Evolutionary conservation across 306 rosid genomes (phyloP).

Genomic region (Spatholobus suberectus): DNA sequence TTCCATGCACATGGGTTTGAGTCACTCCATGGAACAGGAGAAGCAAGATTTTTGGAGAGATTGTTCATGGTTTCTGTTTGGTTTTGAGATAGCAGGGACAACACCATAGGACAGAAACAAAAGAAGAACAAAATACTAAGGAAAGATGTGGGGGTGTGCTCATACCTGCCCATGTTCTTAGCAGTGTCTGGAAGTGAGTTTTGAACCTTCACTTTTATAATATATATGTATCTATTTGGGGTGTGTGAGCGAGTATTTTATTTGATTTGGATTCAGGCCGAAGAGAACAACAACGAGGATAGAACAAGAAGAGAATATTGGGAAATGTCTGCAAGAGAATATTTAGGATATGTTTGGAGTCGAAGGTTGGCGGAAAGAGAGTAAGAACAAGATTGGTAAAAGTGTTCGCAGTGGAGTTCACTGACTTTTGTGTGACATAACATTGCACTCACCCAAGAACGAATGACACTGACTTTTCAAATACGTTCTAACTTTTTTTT

Average conservation of each 20-base stretch:
- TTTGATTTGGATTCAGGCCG: slow-evolving; percentile 32
- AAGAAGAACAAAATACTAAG: no score
- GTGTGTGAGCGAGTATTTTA: background rate
- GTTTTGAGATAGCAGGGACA: no score
- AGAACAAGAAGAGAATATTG: slow-evolving; percentile 16
- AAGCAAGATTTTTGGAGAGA: no score
- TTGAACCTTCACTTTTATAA: background rate
- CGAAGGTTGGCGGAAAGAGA: slow-evolving; percentile 2
- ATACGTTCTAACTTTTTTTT: background rate
- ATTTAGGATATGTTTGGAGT: background rate
- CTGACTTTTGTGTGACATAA: slow-evolving; percentile 11
- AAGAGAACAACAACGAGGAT: background rate
- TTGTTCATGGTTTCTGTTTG: no score
- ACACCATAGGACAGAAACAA: no score
- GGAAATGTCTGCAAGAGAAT: slow-evolving; percentile 6
- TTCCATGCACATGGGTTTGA: no score
- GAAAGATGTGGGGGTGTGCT: slow-evolving; percentile 6
- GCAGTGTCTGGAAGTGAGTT: background rate
- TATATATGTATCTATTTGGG: background rate
- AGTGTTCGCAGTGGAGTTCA: slow-evolving; percentile 46
- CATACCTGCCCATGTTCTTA: slow-evolving; percentile 57
- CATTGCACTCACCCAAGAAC: background rate
- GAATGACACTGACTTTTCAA: background rate
- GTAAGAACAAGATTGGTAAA: background rate
- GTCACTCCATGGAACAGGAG: no score